Evolutionary conservation across 2,329 filamentous ascomycete species (phyloP), one percentile per base, ranked within the genome.

Genomic region (Phyllosticta paracitricarpa): DNA sequence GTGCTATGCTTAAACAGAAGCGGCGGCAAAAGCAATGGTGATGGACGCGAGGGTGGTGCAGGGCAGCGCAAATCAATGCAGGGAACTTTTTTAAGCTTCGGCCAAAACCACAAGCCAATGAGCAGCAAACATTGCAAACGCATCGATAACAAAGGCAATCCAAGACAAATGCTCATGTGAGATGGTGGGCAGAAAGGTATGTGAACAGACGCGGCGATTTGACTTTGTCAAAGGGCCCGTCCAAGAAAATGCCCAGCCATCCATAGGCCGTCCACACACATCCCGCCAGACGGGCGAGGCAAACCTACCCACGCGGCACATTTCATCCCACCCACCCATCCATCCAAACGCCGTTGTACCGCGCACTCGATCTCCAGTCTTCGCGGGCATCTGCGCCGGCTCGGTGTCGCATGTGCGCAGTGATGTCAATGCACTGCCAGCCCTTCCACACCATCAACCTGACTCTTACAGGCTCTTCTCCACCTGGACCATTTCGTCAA

Each of bases 401-500:
- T 40, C 33, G 33, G 33, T 12, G 4, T 14, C 14, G 33, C 10
- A 10, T 10, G 9, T 17, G 33, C 7, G 8, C 33, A 40, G 14
- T 40, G 33, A 40, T 17, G 33, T 40, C 33, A 17, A 12, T 9
- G 33, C 33, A 5, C 33, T 40, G 33, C 33, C 33, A 4, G 33
- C 5, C 14, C 33, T 17, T 40, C 33, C 33, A 40, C 33, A 40
- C 24, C 19, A 6, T 7, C 56, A 17, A 22, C 2, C 14, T 24
- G 48, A 8, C 19, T 14, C 51, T 61, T 57, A 66, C 48, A 67
- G 51, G 54, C 61, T 59, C 62, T 74, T 74, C 67, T 79, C 77
- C 1, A 76, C 65, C 56, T 72, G 68, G 61, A 80, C 71, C 52
- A 79, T 64, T 65, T 79, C 78, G 26, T 76, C 72, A 63, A 80